Evolutionary conservation across 164 flowering plant species (phyloP), one percentile per base, ranked within the genome.

Genomic region (Akebia trifoliata): DNA sequence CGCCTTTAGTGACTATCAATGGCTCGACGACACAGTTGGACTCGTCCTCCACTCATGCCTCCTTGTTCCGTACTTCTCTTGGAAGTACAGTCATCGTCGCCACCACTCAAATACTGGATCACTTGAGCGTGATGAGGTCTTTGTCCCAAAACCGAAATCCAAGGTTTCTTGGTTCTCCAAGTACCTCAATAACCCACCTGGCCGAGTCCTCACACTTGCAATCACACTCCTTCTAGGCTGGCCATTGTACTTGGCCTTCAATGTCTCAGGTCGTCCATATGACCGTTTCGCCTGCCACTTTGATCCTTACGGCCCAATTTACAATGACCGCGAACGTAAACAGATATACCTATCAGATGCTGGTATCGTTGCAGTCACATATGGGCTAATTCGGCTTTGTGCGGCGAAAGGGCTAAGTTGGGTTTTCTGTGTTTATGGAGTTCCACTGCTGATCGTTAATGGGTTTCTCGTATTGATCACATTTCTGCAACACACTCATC

Each of bases 1-100:
- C 39, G 90, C 96, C 50, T 85, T 88, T 75, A 80, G 86, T 53
- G 85, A 85, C 67, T 77, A 85, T 69, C 84, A 83, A n/a, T 84
- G 80, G 88, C 81, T 88, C 3, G 88, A 88, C 51, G 93, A 88
- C 84, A 70, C 78, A 0, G 90, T 88, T 25, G 96, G 96, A 52
- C 78, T 85, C 5, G 35, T 84, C 74, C 75, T 85, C 30, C 96
- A 88, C 62, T 86, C 96, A 5, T 24, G 30, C 50, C 88, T 88
- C 63, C 74, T 88, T 21, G 93, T 88, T 50, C 96, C 96, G 7
- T 88, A 81, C 75, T 88, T 88, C 73, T 88, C 96, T 0, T 88
- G 93, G 93, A 88, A 88, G 44, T 80, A 86, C 57, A 86, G 93
- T 61, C 96, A 88, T 56, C 87, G 91, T 44, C 90, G 90, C 69